Conservation (phyloP, 129 eudicot species). For the Flaveria robusta region DNA sequence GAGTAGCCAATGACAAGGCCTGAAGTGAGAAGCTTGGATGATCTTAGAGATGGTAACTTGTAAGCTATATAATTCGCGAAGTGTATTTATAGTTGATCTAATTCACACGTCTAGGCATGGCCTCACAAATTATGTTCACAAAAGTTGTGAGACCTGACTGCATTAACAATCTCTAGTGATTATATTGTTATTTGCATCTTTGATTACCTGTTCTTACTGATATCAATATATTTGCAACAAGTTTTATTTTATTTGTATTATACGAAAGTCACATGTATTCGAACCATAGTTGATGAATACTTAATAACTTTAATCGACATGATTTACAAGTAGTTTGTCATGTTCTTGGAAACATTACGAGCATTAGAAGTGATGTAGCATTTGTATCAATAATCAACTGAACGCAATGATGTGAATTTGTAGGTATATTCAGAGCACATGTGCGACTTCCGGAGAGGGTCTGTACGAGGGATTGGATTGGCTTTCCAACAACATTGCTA, state of each 20-base stretch:
- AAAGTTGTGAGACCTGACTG: too few relatives aligned
- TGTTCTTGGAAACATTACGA: background rate
- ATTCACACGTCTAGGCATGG: background rate
- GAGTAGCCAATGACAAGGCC: background rate
- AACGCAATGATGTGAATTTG: background rate
- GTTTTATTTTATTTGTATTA: background rate
- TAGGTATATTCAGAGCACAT: conserved; percentile 70
- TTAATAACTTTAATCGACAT: too few relatives aligned
- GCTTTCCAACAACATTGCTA: conserved; percentile 68
- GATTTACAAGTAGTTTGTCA: background rate
- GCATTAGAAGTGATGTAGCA: background rate
- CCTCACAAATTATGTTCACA: background rate
- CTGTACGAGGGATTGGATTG: conserved; percentile 63
- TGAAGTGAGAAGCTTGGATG: background rate
- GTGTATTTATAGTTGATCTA: background rate
- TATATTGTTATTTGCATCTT: too few relatives aligned
- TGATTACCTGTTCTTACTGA: background rate
- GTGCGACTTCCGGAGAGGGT: conserved; percentile 62
- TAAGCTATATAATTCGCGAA: background rate
- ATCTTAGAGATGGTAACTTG: background rate
- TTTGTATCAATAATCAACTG: background rate
- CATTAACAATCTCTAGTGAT: too few relatives aligned
- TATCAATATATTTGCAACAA: background rate
- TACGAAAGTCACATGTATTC: background rate
- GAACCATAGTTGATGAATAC: background rate